Evolutionary conservation across 2,329 filamentous ascomycete genomes (phyloP).

Genomic region (Botrytis pseudocinerea): DNA sequence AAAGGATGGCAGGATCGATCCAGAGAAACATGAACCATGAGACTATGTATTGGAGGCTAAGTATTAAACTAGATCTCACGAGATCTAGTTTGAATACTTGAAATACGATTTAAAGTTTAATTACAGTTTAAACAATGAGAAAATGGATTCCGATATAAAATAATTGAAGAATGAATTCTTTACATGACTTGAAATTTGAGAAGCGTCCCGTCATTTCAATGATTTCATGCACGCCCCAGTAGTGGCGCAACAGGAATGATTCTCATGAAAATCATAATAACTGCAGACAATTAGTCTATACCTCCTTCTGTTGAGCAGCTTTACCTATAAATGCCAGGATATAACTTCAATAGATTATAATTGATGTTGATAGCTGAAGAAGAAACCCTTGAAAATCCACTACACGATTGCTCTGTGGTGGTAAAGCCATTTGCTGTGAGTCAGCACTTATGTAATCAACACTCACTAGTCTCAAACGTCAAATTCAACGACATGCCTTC

Average conservation of each 20-base stretch:
- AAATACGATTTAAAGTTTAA: neutral
- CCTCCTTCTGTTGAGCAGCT: neutral
- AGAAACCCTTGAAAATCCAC: neutral
- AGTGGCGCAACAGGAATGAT: neutral
- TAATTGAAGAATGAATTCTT: neutral
- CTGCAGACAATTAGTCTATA: neutral
- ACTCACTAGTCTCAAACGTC: neutral
- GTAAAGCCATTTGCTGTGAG: neutral
- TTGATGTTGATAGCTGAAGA: neutral
- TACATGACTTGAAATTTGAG: neutral
- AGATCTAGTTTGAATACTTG: neutral
- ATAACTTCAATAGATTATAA: neutral
- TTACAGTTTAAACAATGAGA: neutral
- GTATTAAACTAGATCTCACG: neutral
- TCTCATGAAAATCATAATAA: neutral
- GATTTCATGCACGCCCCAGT: neutral
- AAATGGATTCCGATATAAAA: neutral
- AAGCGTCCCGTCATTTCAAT: neutral
- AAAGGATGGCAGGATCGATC: neutral
- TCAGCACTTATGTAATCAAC: slow-evolving; percentile 17
- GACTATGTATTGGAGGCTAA: neutral
- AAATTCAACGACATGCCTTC: slow-evolving; percentile 5
- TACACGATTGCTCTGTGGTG: neutral
- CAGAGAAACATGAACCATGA: neutral
- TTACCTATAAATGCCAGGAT: neutral